These are phyloP conservation scores for Ceratobasidium sp. DNA, from an alignment of 1,284 basidiomycete genomes.

Conservation along the genomic window DNA sequence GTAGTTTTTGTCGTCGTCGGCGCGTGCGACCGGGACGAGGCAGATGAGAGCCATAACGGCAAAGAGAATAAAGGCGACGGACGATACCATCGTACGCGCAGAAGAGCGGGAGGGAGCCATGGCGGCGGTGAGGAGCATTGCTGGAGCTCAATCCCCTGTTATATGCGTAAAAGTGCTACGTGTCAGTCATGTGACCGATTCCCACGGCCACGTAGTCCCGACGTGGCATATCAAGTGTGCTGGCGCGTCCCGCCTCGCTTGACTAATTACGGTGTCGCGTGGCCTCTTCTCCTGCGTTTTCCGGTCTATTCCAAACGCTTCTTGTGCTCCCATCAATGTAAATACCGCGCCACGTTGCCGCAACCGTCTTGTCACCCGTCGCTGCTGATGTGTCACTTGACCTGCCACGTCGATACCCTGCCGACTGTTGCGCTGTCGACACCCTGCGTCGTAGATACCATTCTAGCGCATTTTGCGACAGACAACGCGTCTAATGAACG, in stretches of 20 bases:
- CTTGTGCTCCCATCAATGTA: no score
- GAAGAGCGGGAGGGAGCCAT: slow-evolving; percentile 43
- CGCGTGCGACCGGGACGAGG: slow-evolving; percentile 48
- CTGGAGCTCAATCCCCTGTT: neutral
- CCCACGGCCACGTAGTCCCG: slow-evolving; percentile 38
- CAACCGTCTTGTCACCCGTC: no score
- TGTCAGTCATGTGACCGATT: slow-evolving; percentile 41
- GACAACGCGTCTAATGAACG: no score
- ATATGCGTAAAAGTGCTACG: slow-evolving; percentile 43
- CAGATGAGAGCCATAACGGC: slow-evolving; percentile 44
- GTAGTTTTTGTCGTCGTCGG: slow-evolving; percentile 70
- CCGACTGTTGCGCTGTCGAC: no score
- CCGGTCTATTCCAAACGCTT: no score
- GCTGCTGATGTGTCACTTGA: no score
- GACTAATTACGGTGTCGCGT: slow-evolving; percentile 32
- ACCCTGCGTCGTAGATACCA: no score
- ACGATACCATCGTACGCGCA: slow-evolving; percentile 42
- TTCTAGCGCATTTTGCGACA: no score
- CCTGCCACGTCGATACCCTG: no score
- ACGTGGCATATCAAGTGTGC: slow-evolving; percentile 26
- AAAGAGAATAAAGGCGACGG: slow-evolving; percentile 42
- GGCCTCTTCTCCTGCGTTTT: neutral
- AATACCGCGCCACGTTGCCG: no score
- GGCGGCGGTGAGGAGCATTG: slow-evolving; percentile 21
- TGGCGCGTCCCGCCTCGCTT: slow-evolving; percentile 33